Evolutionary conservation across 2,329 filamentous ascomycete species (phyloP).

Genomic region (Cercospora sojina): DNA sequence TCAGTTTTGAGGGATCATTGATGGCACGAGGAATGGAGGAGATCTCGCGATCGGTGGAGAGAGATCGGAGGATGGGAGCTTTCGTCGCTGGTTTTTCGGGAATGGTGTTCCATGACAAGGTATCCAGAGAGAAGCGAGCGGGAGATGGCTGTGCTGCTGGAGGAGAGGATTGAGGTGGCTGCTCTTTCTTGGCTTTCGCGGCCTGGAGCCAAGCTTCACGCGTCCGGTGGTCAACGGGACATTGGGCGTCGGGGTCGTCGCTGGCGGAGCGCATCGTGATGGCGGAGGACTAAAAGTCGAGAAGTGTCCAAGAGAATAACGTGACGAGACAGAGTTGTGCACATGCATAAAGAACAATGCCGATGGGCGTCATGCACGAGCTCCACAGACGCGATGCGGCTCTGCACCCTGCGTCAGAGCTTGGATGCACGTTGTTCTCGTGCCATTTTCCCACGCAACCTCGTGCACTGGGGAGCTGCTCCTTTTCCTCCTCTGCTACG

Average conservation of each 20-base stretch:
- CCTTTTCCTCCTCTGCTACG: background rate
- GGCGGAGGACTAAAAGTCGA: background rate
- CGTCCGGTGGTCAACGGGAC: constrained; percentile 87
- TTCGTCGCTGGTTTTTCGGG: constrained; percentile 31
- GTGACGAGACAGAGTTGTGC: background rate
- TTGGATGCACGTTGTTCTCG: constrained; percentile 2
- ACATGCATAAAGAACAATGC: constrained; percentile 2
- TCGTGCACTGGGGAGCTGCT: background rate
- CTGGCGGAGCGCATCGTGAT: constrained; percentile 32
- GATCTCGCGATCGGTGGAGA: constrained; percentile 69
- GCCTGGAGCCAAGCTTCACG: constrained; percentile 83
- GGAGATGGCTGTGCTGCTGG: constrained; percentile 26
- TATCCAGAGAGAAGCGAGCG: constrained; percentile 36
- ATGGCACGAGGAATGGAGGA: constrained; percentile 67
- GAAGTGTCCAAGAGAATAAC: background rate
- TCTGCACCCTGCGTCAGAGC: constrained; percentile 3
- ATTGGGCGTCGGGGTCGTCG: constrained; percentile 52
- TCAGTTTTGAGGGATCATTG: constrained; percentile 31
- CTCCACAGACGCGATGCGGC: background rate
- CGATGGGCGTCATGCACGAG: background rate
- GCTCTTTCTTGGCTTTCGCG: constrained; percentile 50
- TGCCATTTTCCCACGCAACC: background rate
- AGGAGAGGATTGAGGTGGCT: constrained; percentile 2
- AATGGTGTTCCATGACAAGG: constrained; percentile 34
- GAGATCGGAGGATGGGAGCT: constrained; percentile 37